Base-by-base conservation (phyloP, 1,284 basidiomycete species). In the Trichosporon asahii region DNA sequence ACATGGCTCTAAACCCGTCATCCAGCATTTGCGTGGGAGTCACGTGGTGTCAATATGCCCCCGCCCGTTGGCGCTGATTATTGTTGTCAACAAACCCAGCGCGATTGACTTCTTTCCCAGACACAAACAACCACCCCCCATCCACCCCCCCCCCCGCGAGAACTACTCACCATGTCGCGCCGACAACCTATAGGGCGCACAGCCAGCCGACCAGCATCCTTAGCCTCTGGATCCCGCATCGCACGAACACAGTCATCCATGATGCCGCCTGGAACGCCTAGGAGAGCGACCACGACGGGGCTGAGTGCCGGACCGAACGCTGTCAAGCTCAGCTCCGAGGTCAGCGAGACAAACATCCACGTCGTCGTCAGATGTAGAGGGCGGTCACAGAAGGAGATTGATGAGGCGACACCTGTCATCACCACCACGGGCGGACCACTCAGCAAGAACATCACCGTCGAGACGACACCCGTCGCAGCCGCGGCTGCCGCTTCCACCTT, bases 351-450 rank as follows among this genome's bases (percentile, higher is more conserved):
- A 71, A 92, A 95, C 77, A 97, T 98, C 25, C 90, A 93, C 80
- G 94, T 98, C n/a, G 92, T 94, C 12, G 89, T 97, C 63, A 88
- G 94, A 27, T 95, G 92, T 81, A 87, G 94, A 0, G 91, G 93
- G 67, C 88, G 90, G 15, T 84, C 84, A 2, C 53, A 78, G 2
- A 76, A 81, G 70, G 94, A 97, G 82, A 87, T 93, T 1, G 86
- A 89, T 64, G 90, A 92, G 70, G 90, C 89, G 67, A 92, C 93
- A 0, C 91, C 92, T 4, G 90, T 91, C 65, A 94, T 96, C 76
- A 89, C 93, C 63, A 88, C 87, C 33, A 91, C 91, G 0, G 85
- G 86, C 37, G 91, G 92, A 33, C 87, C 92, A 11, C 89, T 90
- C 75, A 87, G 88, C 68, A 89, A 89, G 73, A 87, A 91, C 57